Evolutionary conservation across 495 filamentous ascomycete species (phyloP).

Genomic region (Aspergillus carlsbadensis): DNA sequence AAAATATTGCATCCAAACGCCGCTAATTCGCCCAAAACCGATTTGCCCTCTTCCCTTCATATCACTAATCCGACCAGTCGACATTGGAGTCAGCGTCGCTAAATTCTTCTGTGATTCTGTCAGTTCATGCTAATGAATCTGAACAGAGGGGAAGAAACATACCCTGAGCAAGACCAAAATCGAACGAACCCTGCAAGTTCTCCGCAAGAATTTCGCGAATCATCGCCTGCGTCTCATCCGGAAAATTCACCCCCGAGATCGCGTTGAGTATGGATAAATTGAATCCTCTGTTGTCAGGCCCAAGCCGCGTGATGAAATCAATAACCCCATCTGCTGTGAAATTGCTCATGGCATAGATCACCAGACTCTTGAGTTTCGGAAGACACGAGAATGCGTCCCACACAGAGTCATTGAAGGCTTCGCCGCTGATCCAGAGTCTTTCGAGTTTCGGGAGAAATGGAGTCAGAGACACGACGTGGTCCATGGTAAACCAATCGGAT

Average conservation of each 20-base stretch:
- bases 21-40: no score
- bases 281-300: constrained; percentile 33
- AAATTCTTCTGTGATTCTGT: constrained; percentile 19
- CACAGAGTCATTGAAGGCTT: constrained; percentile 51
- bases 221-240: constrained; percentile 29
- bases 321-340: constrained; percentile 48
- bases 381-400: constrained; percentile 43
- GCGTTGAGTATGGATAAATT: constrained; percentile 39
- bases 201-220: constrained; percentile 36
- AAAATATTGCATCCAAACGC: no score
- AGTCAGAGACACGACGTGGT: constrained; percentile 51
- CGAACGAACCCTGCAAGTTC: constrained; percentile 41
- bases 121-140: background rate
- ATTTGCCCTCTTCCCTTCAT: no score
- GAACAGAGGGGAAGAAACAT: background rate
- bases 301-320: constrained; percentile 45
- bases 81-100: constrained; percentile 31
- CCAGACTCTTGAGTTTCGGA: constrained; percentile 43
- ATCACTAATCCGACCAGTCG: constrained; percentile 23
- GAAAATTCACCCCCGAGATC: constrained; percentile 29
- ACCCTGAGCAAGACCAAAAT: constrained; percentile 37
- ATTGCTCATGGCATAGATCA: constrained; percentile 43
- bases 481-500: constrained; percentile 52
- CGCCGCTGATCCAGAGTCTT: constrained; percentile 54
- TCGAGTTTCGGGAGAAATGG: constrained; percentile 50